phyloP scores from a whole-genome alignment of 768 basidiomycete genomes.

The Rhodosporidiobolus sp. region DNA sequence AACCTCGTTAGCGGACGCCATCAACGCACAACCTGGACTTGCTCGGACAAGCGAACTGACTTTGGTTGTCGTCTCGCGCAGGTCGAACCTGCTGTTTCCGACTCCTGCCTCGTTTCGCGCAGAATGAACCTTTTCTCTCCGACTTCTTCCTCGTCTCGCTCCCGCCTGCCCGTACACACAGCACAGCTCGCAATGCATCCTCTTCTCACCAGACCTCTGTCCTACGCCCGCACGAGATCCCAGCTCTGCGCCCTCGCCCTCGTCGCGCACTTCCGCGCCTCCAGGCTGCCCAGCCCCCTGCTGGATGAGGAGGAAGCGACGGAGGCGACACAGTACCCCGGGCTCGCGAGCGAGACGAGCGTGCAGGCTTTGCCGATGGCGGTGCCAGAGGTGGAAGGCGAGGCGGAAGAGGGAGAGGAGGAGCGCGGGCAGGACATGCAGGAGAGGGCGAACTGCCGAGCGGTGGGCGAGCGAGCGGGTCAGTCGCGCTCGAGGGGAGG shows the following conservation, averaged over 20 bases:
- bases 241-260: not conserved
- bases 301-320: not conserved
- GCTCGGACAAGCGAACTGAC: not conserved
- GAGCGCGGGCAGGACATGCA: not conserved
- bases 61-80: not conserved
- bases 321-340: not conserved
- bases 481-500: not conserved
- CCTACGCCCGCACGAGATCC: not conserved
- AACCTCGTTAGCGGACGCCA: constrained; percentile 12
- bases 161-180: too few species aligned
- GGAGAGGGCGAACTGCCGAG: constrained; percentile 10
- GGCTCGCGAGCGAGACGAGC: not conserved
- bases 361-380: not conserved
- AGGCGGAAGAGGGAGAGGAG: not conserved
- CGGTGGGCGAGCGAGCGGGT: too few species aligned
- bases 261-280: not conserved
- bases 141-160: too few species aligned
- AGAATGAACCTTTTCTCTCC: not conserved
- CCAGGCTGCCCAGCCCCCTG: not conserved
- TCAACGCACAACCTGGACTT: not conserved
- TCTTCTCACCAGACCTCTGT: not conserved
- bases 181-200: not conserved
- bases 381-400: not conserved
- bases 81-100: not conserved
- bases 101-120: too few species aligned